Evolutionary conservation across 805 yeast species (phyloP).

Genomic region (Schwanniomyces vanrijiae): DNA sequence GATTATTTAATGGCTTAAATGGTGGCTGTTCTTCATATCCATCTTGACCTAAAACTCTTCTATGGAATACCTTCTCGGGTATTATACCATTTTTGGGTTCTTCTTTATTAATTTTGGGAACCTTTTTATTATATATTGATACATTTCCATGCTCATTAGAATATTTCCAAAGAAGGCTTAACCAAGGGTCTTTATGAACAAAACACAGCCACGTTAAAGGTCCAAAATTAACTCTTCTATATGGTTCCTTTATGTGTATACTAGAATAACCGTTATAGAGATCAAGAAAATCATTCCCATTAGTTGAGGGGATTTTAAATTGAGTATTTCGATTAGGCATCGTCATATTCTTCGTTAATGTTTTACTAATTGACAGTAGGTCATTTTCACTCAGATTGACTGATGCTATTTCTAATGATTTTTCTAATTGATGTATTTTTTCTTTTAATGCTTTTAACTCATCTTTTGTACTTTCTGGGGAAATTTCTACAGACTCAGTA

Average conservation of each 20-base stretch:
- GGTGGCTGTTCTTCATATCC: slow-evolving; percentile 12
- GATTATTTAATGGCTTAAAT: not conserved
- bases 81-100: slow-evolving; percentile 2
- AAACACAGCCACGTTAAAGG: slow-evolving; percentile 46
- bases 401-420: slow-evolving; percentile 1
- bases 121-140: too few species aligned
- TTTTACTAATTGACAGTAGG: too few species aligned
- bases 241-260: slow-evolving; percentile 31
- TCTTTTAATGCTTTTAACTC: slow-evolving; percentile 13
- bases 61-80: slow-evolving; percentile 7
- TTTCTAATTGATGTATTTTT: slow-evolving; percentile 12
- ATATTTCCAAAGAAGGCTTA: slow-evolving; percentile 8
- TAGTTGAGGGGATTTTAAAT: slow-evolving; percentile 2
- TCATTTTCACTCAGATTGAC: not conserved
- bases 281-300: slow-evolving; percentile 29
- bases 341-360: too few species aligned
- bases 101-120: not conserved
- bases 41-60: slow-evolving; percentile 9
- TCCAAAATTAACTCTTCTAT: slow-evolving; percentile 43
- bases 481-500: not conserved
- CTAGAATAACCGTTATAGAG: slow-evolving; percentile 42
- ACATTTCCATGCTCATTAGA: slow-evolving; percentile 1
- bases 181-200: slow-evolving; percentile 42
- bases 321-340: not conserved
- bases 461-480: slow-evolving; percentile 4